Base-by-base conservation (phyloP, 345 rosid genomes). In the Salix viminalis region DNA sequence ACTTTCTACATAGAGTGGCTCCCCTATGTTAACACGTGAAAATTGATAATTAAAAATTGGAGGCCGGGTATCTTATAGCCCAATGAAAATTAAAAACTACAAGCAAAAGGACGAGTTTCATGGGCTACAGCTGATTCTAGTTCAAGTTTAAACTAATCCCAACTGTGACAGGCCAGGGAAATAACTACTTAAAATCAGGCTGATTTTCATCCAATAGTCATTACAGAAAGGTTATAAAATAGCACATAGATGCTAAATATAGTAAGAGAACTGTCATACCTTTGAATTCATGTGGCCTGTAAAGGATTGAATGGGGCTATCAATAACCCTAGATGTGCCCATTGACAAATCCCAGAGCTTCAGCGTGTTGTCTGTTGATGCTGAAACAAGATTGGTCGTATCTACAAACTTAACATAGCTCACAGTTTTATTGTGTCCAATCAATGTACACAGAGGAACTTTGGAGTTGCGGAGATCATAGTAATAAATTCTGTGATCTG, bases 281-380 rank as follows among this genome's bases (percentile, higher is more conserved):
- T 92, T 96, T 54, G 91, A 77, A 82, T 96, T 96, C 80, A 79
- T 84, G 85, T 96, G 99, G 62, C 99, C 99, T 1, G 91, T 83
- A 65, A 88, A 96, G 69, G 98, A 90, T 71, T 90, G 98, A 83
- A 91, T 85, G 37, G 99, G 96, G 41, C 90, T 75, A 80, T 95
- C 91, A 58, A 85, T 89, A 80, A 90, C 79, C 62, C 89, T 92
- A 73, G 98, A 90, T 23, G 91, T 73, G 86, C 90, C 78, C 79
- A 69, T 74, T 39, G 99, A 92, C 84, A 96, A 87, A 77, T 93
- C 98, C 98, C 99, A 96, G 36, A 96, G 97, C 95, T 93, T 96
- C 80, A 96, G 67, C 1, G 98, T 90, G 86, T 96, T 96, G 78
- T 96, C 99, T 41, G 97, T 96, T 70, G 98, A 96, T 26, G 97